These are phyloP conservation scores for Warburgia ugandensis DNA, from an alignment of 164 flowering plant species.

Conservation along the genomic window DNA sequence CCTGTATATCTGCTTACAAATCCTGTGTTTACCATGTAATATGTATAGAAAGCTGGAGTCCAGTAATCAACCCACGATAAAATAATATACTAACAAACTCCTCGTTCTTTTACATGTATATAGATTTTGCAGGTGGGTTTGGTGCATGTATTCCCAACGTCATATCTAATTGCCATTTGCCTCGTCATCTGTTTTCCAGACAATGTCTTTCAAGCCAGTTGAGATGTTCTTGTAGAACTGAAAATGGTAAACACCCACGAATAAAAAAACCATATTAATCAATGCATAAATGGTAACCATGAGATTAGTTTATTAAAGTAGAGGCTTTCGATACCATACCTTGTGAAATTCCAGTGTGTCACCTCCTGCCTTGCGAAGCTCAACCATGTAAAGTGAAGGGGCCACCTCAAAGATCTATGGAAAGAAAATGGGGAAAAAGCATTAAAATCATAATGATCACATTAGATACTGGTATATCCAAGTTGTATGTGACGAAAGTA, in stretches of 20 bases:
- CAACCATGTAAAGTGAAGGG: constrained; percentile 91
- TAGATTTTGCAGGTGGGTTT: too few relatives aligned
- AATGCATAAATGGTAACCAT: neutral
- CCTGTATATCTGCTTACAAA: too few relatives aligned
- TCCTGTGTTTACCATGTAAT: too few relatives aligned
- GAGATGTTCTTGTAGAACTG: constrained; percentile 65
- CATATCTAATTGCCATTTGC: neutral
- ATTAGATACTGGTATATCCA: neutral
- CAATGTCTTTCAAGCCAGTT: constrained; percentile 49
- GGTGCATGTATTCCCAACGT: too few relatives aligned
- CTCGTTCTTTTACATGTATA: too few relatives aligned
- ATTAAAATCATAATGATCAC: neutral
- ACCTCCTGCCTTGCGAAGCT: constrained; percentile 87
- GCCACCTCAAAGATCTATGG: constrained; percentile 90
- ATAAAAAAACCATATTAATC: neutral
- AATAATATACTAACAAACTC: too few relatives aligned
- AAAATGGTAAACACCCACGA: neutral
- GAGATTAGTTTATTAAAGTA: neutral
- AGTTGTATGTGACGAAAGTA: neutral
- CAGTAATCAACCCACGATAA: too few relatives aligned
- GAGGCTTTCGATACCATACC: constrained; percentile 31
- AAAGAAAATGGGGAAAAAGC: neutral
- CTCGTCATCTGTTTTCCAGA: constrained; percentile 42
- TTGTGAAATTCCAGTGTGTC: constrained; percentile 97
- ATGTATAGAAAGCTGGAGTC: too few relatives aligned